Evolutionary conservation across 2,329 filamentous ascomycete genomes (phyloP).

Genomic region (Xylaria sp.): DNA sequence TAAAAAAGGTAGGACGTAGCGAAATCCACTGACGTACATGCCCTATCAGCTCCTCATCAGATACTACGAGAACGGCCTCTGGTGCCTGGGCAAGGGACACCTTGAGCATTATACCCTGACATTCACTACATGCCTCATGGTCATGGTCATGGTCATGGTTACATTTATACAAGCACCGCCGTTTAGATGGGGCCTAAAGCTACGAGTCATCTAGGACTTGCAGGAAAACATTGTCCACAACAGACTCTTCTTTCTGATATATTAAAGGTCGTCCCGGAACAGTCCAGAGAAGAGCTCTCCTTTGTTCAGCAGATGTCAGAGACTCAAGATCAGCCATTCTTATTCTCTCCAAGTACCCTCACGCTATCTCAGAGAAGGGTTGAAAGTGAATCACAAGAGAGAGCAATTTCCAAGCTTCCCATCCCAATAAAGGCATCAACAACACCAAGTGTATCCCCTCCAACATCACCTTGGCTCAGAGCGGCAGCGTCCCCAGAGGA

Average conservation of each 20-base stretch:
- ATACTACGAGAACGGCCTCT: conserved; percentile 31
- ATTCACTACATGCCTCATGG: conserved; percentile 25
- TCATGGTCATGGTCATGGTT: conserved; percentile 25
- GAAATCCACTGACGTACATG: conserved; percentile 36
- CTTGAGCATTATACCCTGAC: conserved; percentile 28
- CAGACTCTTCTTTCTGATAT: conserved; percentile 16
- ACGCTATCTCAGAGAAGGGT: neutral
- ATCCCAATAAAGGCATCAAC: conserved; percentile 17
- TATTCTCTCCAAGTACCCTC: conserved; percentile 10
- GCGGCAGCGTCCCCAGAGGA: conserved; percentile 1
- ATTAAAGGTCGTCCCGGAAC: conserved; percentile 21
- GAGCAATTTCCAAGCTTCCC: conserved; percentile 1
- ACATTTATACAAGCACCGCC: conserved; percentile 34
- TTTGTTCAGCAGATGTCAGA: conserved; percentile 26
- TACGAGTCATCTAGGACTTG: conserved; percentile 36
- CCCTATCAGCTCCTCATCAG: conserved; percentile 30
- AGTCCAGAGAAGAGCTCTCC: conserved; percentile 1
- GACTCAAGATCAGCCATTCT: conserved; percentile 26
- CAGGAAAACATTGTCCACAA: conserved; percentile 20
- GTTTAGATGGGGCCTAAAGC: conserved; percentile 28
- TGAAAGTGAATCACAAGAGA: neutral
- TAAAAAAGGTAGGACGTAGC: conserved; percentile 34
- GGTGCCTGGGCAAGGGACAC: conserved; percentile 28
- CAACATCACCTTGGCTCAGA: conserved; percentile 33
- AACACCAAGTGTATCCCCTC: conserved; percentile 35